These are phyloP conservation scores for Phaeosphaeria sp. DNA, from an alignment of 2,329 filamentous ascomycete genomes.

Conservation along the genomic window DNA sequence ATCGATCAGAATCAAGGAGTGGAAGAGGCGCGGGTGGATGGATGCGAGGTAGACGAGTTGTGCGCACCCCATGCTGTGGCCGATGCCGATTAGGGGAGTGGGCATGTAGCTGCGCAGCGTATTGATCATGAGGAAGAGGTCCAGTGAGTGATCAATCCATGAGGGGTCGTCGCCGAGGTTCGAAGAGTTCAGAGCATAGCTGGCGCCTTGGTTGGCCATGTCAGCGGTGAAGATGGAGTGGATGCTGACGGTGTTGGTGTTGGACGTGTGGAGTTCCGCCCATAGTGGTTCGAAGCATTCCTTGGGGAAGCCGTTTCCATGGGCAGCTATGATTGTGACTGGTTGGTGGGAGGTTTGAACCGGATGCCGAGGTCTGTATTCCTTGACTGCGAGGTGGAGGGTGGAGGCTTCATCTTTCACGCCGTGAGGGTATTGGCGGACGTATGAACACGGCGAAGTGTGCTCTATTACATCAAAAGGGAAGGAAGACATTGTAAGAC, in stretches of 20 bases:
- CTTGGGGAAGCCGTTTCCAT: conserved; percentile 29
- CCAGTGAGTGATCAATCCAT: conserved; percentile 27
- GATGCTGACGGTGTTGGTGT: conserved; percentile 9
- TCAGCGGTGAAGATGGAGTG: conserved; percentile 25
- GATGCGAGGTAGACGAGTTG: conserved; percentile 13
- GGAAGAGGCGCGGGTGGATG: conserved; percentile 28
- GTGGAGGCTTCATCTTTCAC: conserved; percentile 14
- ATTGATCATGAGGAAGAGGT: conserved; percentile 26
- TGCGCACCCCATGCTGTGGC: conserved; percentile 23
- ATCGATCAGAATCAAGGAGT: conserved; percentile 24
- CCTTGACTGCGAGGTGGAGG: conserved; percentile 24
- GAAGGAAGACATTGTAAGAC: conserved; percentile 3
- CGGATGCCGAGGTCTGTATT: conserved; percentile 17
- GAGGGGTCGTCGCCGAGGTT: conserved; percentile 23
- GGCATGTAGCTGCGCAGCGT: conserved; percentile 19
- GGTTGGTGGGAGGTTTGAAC: conserved; percentile 2
- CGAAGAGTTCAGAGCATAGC: conserved; percentile 16
- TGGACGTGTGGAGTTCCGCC: conserved; percentile 19
- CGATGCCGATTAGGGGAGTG: conserved; percentile 23
- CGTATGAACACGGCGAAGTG: conserved; percentile 19
- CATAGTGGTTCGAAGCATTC: conserved; percentile 28
- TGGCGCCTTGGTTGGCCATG: conserved; percentile 21
- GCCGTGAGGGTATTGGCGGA: conserved; percentile 24
- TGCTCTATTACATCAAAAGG: conserved; percentile 26
- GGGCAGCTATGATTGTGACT: conserved; percentile 24